phyloP scores from a whole-genome alignment of 2,329 filamentous ascomycete species.

The Cryphonectria naterciae region DNA sequence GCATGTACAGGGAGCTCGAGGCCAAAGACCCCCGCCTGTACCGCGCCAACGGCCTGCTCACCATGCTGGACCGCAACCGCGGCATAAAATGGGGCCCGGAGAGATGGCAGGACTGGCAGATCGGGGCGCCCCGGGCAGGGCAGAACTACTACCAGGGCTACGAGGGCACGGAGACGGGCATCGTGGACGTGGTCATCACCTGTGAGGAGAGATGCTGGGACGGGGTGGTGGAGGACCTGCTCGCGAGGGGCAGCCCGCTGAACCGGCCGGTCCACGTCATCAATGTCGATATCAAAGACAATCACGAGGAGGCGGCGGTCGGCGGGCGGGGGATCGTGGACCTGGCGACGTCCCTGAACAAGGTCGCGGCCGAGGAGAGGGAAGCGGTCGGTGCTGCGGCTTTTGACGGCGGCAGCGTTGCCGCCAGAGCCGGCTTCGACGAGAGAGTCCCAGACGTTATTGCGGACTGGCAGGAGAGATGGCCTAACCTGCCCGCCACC shows the following conservation, averaged over 20 bases:
- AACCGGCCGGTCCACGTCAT: conserved; percentile 97
- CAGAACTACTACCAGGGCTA: conserved; percentile 77
- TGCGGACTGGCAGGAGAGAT: conserved; percentile 90
- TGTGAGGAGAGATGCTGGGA: conserved; percentile 99
- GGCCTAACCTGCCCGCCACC: conserved; percentile 86
- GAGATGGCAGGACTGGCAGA: conserved; percentile 95
- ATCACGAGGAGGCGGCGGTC: conserved; percentile 92
- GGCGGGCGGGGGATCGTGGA: conserved; percentile 92
- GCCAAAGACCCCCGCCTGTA: conserved; percentile 87
- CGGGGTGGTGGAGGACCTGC: conserved; percentile 90
- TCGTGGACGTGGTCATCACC: conserved; percentile 93
- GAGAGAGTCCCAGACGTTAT: conserved; percentile 91
- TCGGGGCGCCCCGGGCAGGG: conserved; percentile 81
- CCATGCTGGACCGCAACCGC: conserved; percentile 93
- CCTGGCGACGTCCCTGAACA: conserved; percentile 82
- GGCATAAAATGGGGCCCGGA: conserved; percentile 94
- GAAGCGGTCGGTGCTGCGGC: conserved; percentile 63
- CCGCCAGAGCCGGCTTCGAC: conserved; percentile 79
- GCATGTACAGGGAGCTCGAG: conserved; percentile 90
- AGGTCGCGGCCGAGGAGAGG: conserved; percentile 77
- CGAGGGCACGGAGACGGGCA: conserved; percentile 80
- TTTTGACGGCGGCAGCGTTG: conserved; percentile 72
- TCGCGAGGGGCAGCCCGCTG: conserved; percentile 80
- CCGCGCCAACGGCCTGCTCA: conserved; percentile 87
- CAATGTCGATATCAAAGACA: conserved; percentile 98